phyloP scores from a whole-genome alignment of 352 stramenopile genomes.

The Blastocystis sp. region DNA sequence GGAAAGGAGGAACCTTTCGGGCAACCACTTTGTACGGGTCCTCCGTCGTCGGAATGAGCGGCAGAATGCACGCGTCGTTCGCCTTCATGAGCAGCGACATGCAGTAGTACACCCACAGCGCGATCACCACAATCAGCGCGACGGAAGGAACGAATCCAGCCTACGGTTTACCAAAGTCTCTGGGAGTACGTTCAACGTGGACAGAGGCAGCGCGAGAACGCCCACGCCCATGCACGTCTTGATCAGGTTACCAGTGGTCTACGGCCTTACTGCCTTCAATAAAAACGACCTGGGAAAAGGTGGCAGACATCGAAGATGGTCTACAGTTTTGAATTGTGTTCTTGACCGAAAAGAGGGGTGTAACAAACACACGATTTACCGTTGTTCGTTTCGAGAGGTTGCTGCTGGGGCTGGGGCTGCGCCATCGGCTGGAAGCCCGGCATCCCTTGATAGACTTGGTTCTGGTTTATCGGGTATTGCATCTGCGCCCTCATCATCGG shows the following conservation, averaged over 20 bases:
- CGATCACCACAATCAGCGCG: slow-evolving; percentile 38
- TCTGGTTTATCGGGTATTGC: not conserved
- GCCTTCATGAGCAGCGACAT: slow-evolving; percentile 50
- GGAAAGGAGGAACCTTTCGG: not conserved
- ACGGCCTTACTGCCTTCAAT: not conserved
- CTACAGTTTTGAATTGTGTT: not conserved
- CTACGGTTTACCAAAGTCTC: not conserved
- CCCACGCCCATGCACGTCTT: slow-evolving; percentile 70
- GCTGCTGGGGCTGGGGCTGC: not conserved
- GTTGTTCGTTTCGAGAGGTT: not conserved
- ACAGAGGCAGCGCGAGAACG: slow-evolving; percentile 62
- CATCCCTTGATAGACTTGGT: not conserved
- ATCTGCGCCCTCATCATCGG: not conserved
- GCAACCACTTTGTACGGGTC: slow-evolving; percentile 61
- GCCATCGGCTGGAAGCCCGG: not conserved
- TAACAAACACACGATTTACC: not conserved
- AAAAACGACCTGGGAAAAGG: slow-evolving; percentile 59
- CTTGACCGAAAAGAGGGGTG: not conserved
- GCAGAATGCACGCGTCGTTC: slow-evolving; percentile 25
- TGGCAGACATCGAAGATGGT: slow-evolving; percentile 28
- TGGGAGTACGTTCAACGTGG: not conserved
- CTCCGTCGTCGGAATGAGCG: slow-evolving; percentile 45
- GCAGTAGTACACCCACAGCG: slow-evolving; percentile 64
- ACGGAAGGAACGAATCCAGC: slow-evolving; percentile 54
- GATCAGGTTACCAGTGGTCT: slow-evolving; percentile 68